These are phyloP conservation scores for Wolfiporia cocos DNA, from an alignment of 1,284 basidiomycete genomes.

Conservation along the genomic window DNA sequence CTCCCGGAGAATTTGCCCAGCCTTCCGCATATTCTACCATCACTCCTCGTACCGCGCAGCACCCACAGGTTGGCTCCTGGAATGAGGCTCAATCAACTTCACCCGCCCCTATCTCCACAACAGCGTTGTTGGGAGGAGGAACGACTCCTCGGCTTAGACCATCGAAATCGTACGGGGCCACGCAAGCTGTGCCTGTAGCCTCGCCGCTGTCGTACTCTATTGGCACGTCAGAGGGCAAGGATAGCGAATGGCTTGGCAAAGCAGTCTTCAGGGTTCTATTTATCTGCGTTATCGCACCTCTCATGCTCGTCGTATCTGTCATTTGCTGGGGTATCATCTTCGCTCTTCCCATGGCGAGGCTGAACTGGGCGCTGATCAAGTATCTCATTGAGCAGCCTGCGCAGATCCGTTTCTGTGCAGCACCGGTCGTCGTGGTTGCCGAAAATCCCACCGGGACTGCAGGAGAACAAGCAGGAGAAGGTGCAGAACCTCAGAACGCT, in stretches of 20 bases:
- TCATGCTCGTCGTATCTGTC: slow-evolving; percentile 82
- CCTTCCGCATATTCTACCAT: slow-evolving; percentile 23
- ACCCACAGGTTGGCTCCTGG: slow-evolving; percentile 28
- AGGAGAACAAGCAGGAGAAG: slow-evolving; percentile 15
- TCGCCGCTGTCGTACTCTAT: slow-evolving; percentile 32
- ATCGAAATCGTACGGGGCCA: slow-evolving; percentile 63
- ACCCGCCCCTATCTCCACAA: slow-evolving; percentile 24
- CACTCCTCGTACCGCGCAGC: slow-evolving; percentile 22
- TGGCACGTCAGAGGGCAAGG: slow-evolving; percentile 28
- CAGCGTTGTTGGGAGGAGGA: slow-evolving; percentile 26
- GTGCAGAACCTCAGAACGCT: slow-evolving; percentile 13
- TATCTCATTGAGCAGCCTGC: slow-evolving; percentile 80
- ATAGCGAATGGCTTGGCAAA: slow-evolving; percentile 55
- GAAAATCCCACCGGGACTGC: slow-evolving; percentile 11
- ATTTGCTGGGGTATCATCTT: slow-evolving; percentile 93
- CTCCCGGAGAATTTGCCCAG: slow-evolving; percentile 4
- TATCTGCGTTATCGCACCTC: slow-evolving; percentile 76
- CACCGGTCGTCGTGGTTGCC: slow-evolving; percentile 49
- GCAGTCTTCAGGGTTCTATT: slow-evolving; percentile 79
- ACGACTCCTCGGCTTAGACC: slow-evolving; percentile 29
- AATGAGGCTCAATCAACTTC: slow-evolving; percentile 9
- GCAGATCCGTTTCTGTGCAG: slow-evolving; percentile 87
- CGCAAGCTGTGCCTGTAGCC: slow-evolving; percentile 32
- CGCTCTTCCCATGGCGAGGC: slow-evolving; percentile 96
- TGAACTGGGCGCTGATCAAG: slow-evolving; percentile 90